Conservation (phyloP, 108 stramenopile genomes). For the Skeletonema menzelii region DNA sequence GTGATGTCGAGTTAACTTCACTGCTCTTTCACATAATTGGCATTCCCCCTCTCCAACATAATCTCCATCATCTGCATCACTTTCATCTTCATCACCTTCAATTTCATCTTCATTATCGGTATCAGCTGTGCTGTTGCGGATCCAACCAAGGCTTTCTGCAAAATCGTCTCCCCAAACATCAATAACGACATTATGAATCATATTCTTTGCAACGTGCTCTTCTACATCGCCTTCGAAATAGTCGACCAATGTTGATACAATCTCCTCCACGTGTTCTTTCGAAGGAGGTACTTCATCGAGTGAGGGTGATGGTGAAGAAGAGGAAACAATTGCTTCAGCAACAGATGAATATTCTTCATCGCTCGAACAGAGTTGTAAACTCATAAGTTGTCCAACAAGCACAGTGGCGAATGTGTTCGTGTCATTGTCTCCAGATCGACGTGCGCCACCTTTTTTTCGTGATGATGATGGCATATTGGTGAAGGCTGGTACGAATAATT, state of each 20-base stretch:
- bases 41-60: constrained; percentile 70
- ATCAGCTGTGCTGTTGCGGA: neutral
- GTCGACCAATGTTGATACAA: constrained; percentile 3
- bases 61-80: constrained; percentile 28
- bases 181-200: constrained; percentile 4
- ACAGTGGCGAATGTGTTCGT: neutral
- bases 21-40: constrained; percentile 70
- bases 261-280: constrained; percentile 9
- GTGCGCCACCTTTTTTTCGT: no score
- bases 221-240: constrained; percentile 19
- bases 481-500: no score
- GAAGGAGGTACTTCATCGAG: neutral
- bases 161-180: constrained; percentile 15
- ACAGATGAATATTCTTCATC: constrained; percentile 11
- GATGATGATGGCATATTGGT: no score
- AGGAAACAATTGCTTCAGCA: constrained; percentile 10
- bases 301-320: neutral
- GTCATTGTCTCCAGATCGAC: neutral
- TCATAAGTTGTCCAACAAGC: neutral
- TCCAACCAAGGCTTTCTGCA: neutral
- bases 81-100: constrained; percentile 9
- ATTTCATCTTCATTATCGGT: neutral
- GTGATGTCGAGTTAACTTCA: constrained; percentile 70
- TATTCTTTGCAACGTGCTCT: neutral
- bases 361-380: constrained; percentile 13